A percentile compares a stretch with the other conserved stretches of the same genome.
These are phyloP conservation scores for Entomortierella chlamydospora DNA, from an alignment of 192 early-diverging fungal species.

Conservation along the genomic window DNA sequence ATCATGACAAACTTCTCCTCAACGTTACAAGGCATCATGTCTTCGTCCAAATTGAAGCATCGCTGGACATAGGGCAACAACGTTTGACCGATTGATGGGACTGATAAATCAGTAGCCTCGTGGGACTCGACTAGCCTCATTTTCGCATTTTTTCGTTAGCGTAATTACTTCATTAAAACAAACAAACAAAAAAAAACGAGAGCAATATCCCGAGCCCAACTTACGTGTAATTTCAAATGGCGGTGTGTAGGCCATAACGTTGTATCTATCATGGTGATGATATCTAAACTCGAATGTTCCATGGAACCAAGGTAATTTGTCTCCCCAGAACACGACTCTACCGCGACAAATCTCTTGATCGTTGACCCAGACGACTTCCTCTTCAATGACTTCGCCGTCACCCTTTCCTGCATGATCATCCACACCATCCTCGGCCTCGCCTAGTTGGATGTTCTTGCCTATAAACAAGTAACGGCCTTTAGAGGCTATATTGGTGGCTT, in stretches of 20 bases:
- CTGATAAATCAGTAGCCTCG: constrained; percentile 28
- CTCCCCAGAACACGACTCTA: constrained; percentile 65
- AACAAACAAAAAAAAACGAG: too few species aligned
- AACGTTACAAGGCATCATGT: constrained; percentile 55
- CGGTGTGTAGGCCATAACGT: constrained; percentile 77
- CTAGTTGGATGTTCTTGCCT: constrained; percentile 34
- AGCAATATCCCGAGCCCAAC: constrained; percentile 1
- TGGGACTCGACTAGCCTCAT: constrained; percentile 13
- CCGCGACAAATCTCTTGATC: constrained; percentile 47
- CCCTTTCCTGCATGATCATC: constrained; percentile 59
- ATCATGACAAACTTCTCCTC: constrained; percentile 66
- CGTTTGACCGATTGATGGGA: constrained; percentile 35
- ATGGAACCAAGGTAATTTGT: constrained; percentile 82
- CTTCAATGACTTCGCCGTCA: constrained; percentile 39
- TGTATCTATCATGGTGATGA: constrained; percentile 89
- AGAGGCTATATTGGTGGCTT: constrained; percentile 82
- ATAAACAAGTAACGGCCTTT: constrained; percentile 77
- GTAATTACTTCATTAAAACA: constrained; percentile 3
- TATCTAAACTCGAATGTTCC: constrained; percentile 92
- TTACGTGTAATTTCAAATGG: constrained; percentile 85
- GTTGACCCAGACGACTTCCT: constrained; percentile 41
- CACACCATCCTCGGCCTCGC: constrained; percentile 58
- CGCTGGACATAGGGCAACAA: constrained; percentile 59
- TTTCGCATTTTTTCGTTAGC: neutral
- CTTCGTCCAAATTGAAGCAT: constrained; percentile 56